Percentiles rank a stretch among this genome's conserved stretches.
Evolutionary conservation across 805 yeast species (phyloP).

Genomic region (Yarrowia keelungensis): DNA sequence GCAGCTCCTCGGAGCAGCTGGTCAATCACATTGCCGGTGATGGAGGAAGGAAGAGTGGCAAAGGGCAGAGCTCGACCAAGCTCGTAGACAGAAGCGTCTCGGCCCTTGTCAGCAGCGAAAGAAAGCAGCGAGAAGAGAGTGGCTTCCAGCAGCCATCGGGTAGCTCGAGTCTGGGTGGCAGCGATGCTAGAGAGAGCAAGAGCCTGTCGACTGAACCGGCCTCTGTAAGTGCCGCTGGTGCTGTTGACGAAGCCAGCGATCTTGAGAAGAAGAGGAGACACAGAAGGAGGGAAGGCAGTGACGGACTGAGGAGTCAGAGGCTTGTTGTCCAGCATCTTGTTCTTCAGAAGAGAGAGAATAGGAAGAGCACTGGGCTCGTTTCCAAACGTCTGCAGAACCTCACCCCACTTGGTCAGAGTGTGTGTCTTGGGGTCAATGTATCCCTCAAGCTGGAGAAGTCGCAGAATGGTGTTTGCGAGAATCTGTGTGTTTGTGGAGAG

Average conservation of each 20-base stretch:
- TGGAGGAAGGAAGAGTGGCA: slow-evolving; percentile 72
- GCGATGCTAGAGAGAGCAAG: slow-evolving; percentile 71
- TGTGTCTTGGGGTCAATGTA: slow-evolving; percentile 52
- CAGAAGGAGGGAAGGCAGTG: slow-evolving; percentile 53
- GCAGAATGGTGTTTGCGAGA: slow-evolving; percentile 61
- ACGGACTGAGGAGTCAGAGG: slow-evolving; percentile 52
- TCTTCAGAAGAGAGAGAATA: slow-evolving; percentile 43
- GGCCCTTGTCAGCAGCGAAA: slow-evolving; percentile 59
- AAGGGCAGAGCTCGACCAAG: slow-evolving; percentile 57
- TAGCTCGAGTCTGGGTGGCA: slow-evolving; percentile 57
- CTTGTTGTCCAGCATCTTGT: slow-evolving; percentile 45
- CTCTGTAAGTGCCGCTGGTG: slow-evolving; percentile 54
- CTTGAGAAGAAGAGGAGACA: slow-evolving; percentile 58
- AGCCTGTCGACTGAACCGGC: slow-evolving; percentile 72
- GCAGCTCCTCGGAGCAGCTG: slow-evolving; percentile 34
- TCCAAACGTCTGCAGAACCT: slow-evolving; percentile 51
- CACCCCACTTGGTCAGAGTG: slow-evolving; percentile 61
- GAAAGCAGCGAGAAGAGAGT: slow-evolving; percentile 59
- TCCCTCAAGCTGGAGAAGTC: slow-evolving; percentile 61
- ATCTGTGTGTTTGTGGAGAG: slow-evolving; percentile 58
- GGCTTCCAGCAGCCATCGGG: slow-evolving; percentile 63
- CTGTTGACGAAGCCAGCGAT: slow-evolving; percentile 52
- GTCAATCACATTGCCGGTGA: slow-evolving; percentile 50
- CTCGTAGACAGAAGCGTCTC: slow-evolving; percentile 64
- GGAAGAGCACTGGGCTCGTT: slow-evolving; percentile 40